These are phyloP conservation scores for Barnettozyma siamensis DNA, from an alignment of 805 yeast species.

Conservation along the genomic window DNA sequence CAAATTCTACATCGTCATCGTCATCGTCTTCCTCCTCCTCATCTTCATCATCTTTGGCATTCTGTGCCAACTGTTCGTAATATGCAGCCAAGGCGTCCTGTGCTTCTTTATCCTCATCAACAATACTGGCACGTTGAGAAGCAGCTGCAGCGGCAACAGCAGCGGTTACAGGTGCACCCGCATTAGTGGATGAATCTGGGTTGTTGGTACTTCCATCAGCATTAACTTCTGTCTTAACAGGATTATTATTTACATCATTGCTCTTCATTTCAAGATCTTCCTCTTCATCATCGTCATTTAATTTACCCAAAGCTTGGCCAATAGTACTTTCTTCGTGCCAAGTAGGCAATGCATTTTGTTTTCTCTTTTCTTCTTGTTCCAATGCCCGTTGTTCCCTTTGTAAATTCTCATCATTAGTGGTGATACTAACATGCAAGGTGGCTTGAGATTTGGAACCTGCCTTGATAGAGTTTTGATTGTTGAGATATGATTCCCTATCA, in stretches of 20 bases:
- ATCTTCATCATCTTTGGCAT: slow-evolving; percentile 22
- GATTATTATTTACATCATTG: slow-evolving; percentile 10
- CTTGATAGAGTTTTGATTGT: slow-evolving; percentile 37
- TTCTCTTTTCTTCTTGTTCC: slow-evolving; percentile 65
- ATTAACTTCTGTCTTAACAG: slow-evolving; percentile 10
- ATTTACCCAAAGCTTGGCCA: slow-evolving; percentile 54
- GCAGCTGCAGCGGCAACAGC: slow-evolving; percentile 14
- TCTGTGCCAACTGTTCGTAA: slow-evolving; percentile 24
- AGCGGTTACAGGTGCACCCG: slow-evolving; percentile 1
- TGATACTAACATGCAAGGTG: slow-evolving; percentile 81
- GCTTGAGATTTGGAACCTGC: slow-evolving; percentile 70
- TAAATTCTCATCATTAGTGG: slow-evolving; percentile 75
- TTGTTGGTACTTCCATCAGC: neutral
- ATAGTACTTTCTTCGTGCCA: slow-evolving; percentile 95
- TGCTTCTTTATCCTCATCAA: slow-evolving; percentile 18
- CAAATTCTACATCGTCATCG: slow-evolving; percentile 60
- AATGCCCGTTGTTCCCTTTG: slow-evolving; percentile 59
- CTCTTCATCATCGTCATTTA: slow-evolving; percentile 53
- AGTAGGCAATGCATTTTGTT: slow-evolving; percentile 92
- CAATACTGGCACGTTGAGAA: slow-evolving; percentile 15
- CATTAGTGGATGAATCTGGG: neutral
- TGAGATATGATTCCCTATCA: slow-evolving; percentile 31
- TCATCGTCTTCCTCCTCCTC: slow-evolving; percentile 24
- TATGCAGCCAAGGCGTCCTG: slow-evolving; percentile 24
- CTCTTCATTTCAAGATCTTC: slow-evolving; percentile 16